Percentiles rank a stretch among this genome's conserved stretches.
These are phyloP conservation scores for Syncephalastrum monosporum DNA, from an alignment of 371 early-diverging fungal genomes.

Conservation along the genomic window DNA sequence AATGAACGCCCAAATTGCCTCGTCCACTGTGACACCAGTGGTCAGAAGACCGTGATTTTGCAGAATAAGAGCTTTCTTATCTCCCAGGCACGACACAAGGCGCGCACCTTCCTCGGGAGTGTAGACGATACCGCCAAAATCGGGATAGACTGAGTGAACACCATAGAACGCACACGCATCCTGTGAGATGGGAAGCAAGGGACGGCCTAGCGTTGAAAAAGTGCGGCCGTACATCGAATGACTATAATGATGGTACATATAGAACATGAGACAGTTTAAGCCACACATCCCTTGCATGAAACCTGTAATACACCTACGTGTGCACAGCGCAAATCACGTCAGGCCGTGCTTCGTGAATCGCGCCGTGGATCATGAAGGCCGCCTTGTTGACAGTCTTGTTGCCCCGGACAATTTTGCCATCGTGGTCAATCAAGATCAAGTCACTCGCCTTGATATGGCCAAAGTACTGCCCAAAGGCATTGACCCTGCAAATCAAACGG, in stretches of 20 bases:
- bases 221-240: constrained; percentile 64
- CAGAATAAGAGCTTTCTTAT: constrained; percentile 53
- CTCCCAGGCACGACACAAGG: constrained; percentile 45
- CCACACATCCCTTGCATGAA: background rate
- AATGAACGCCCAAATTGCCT: constrained; percentile 59
- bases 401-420: constrained; percentile 53
- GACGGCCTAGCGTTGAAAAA: constrained; percentile 48
- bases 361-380: constrained; percentile 63
- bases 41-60: constrained; percentile 65
- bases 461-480: constrained; percentile 55
- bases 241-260: constrained; percentile 14
- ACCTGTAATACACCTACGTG: constrained; percentile 21
- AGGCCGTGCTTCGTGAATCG: constrained; percentile 45
- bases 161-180: constrained; percentile 62
- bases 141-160: constrained; percentile 45
- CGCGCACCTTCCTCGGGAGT: constrained; percentile 52
- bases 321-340: constrained; percentile 60
- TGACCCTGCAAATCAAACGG: constrained; percentile 34
- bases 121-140: constrained; percentile 56
- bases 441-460: constrained; percentile 56
- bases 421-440: constrained; percentile 54
- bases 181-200: constrained; percentile 55
- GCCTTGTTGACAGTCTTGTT: constrained; percentile 53
- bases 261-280: background rate
- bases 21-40: constrained; percentile 53